Evolutionary conservation across 768 basidiomycete species (phyloP).

Genomic region (Chalciporus chontae): DNA sequence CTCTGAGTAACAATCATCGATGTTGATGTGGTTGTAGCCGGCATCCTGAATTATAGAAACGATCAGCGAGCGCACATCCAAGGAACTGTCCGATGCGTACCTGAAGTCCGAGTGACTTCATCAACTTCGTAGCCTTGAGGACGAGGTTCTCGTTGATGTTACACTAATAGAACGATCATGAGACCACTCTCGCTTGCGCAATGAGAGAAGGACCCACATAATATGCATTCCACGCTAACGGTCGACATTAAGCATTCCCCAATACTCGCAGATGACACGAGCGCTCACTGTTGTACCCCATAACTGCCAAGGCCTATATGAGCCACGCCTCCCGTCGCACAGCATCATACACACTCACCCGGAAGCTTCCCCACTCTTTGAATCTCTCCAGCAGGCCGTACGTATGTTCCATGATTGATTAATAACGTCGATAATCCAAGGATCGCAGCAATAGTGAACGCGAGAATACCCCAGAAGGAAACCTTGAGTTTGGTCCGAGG

Average conservation of each 20-base stretch:
- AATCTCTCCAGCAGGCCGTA: neutral
- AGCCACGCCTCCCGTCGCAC: neutral
- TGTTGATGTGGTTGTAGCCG: constrained; percentile 56
- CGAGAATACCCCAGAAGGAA: constrained; percentile 7
- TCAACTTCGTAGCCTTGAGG: constrained; percentile 44
- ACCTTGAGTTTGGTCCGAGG: constrained; percentile 3
- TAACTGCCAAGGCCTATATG: constrained; percentile 32
- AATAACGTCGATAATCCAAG: constrained; percentile 18
- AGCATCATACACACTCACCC: constrained; percentile 20
- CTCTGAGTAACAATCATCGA: constrained; percentile 67
- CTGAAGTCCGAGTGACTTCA: constrained; percentile 50
- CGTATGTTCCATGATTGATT: constrained; percentile 6
- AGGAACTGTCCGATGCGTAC: constrained; percentile 30
- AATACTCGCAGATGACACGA: neutral
- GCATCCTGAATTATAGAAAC: constrained; percentile 38
- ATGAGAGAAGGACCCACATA: constrained; percentile 37
- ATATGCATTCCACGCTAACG: constrained; percentile 66
- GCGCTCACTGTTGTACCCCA: constrained; percentile 62
- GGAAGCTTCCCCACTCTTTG: constrained; percentile 35
- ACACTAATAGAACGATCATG: constrained; percentile 37
- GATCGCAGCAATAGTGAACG: constrained; percentile 17
- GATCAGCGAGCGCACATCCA: neutral
- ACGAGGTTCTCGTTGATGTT: constrained; percentile 54
- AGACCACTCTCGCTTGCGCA: neutral
- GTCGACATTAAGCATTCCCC: constrained; percentile 2